Evolutionary conservation across 345 rosid genomes (phyloP).

Genomic region (Gynandropsis gynandra): DNA sequence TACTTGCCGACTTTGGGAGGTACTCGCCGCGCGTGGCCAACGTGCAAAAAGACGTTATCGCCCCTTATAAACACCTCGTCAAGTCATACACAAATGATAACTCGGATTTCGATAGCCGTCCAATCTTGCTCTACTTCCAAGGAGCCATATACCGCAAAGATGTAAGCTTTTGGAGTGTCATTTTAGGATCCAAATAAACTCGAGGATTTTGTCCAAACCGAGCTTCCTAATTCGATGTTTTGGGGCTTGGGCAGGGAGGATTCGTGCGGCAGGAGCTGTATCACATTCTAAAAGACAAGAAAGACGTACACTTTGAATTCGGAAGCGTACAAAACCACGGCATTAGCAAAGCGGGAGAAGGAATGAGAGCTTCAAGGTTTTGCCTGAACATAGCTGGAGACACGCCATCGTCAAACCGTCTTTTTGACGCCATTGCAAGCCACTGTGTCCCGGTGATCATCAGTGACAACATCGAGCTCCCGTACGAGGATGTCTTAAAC

Average conservation of each 20-base stretch:
- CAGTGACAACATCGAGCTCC: constrained; percentile 92
- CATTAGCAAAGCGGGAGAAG: constrained; percentile 50
- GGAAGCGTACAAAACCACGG: constrained; percentile 75
- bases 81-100: constrained; percentile 50
- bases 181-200: neutral
- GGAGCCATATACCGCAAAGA: constrained; percentile 97
- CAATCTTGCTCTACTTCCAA: constrained; percentile 78
- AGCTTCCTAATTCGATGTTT: neutral
- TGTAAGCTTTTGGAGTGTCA: constrained; percentile 38
- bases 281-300: constrained; percentile 65
- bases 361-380: constrained; percentile 84
- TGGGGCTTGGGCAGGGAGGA: constrained; percentile 55
- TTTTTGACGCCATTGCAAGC: constrained; percentile 91
- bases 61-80: constrained; percentile 85
- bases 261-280: constrained; percentile 70
- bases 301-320: constrained; percentile 77
- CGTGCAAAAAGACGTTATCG: constrained; percentile 79
- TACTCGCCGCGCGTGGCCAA: constrained; percentile 76
- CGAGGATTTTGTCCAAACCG: neutral
- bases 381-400: constrained; percentile 97
- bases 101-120: constrained; percentile 61
- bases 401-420: constrained; percentile 95
- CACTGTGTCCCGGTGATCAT: constrained; percentile 89
- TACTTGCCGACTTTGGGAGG: constrained; percentile 88
- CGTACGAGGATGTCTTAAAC: constrained; percentile 82